Evolutionary conservation across 2,329 filamentous ascomycete genomes (phyloP).

Genomic region (Ascochyta fabae): DNA sequence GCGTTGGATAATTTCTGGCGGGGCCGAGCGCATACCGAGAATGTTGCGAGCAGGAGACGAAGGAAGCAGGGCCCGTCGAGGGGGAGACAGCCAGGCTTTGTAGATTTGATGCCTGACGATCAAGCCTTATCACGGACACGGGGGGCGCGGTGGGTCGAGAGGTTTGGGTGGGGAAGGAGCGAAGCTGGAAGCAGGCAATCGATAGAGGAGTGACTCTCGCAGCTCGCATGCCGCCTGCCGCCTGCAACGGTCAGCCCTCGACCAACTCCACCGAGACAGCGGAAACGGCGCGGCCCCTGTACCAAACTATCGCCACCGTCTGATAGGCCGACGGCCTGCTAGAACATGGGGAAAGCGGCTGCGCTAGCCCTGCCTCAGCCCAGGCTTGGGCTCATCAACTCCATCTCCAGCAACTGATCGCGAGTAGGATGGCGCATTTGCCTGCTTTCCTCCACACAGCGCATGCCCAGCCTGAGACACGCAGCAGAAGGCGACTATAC

Average conservation of each 20-base stretch:
- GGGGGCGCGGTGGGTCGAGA: slow-evolving; percentile 23
- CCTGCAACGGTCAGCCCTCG: slow-evolving; percentile 7
- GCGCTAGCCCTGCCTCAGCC: slow-evolving; percentile 8
- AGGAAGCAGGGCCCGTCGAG: slow-evolving; percentile 21
- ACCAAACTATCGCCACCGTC: slow-evolving; percentile 12
- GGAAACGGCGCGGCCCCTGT: slow-evolving; percentile 12
- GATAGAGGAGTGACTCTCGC: slow-evolving; percentile 26
- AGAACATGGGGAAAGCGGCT: slow-evolving; percentile 15
- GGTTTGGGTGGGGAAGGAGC: slow-evolving; percentile 18
- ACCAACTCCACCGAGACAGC: slow-evolving; percentile 1
- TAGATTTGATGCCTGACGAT: slow-evolving; percentile 17
- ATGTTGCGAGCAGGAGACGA: slow-evolving; percentile 27
- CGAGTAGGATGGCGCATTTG: background rate
- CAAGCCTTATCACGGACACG: slow-evolving; percentile 20
- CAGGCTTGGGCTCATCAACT: slow-evolving; percentile 2
- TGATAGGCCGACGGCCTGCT: slow-evolving; percentile 2
- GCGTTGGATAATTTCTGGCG: slow-evolving; percentile 20
- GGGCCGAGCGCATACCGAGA: slow-evolving; percentile 42
- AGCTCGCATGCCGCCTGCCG: slow-evolving; percentile 21
- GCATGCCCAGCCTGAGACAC: slow-evolving; percentile 19
- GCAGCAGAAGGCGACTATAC: slow-evolving; percentile 7
- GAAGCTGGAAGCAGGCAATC: slow-evolving; percentile 27
- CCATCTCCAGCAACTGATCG: slow-evolving; percentile 1
- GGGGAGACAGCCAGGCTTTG: slow-evolving; percentile 27
- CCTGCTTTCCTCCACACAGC: slow-evolving; percentile 8